Evolutionary conservation across 768 basidiomycete genomes (phyloP).

Genomic region (Suillus subaureus): DNA sequence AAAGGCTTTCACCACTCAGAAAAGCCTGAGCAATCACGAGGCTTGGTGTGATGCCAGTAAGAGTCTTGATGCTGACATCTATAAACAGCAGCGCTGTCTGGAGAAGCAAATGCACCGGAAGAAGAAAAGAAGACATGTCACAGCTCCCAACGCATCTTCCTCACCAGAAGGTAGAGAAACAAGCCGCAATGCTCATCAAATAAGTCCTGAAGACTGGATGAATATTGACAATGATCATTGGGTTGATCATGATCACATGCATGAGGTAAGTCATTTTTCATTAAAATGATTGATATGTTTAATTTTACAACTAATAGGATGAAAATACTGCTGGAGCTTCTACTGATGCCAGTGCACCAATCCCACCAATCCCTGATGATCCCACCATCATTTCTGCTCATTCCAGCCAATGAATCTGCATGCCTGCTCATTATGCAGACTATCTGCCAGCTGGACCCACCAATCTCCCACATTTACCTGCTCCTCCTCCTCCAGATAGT

Average conservation of each 20-base stretch:
- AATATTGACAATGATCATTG: neutral
- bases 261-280: neutral
- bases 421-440: constrained; percentile 2
- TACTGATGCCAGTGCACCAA: too few species aligned
- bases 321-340: neutral
- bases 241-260: neutral
- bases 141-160: neutral
- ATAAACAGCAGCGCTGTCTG: neutral
- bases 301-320: neutral
- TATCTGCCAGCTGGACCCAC: constrained; percentile 7
- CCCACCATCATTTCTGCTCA: neutral
- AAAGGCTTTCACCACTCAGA: constrained; percentile 3
- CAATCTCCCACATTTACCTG: neutral
- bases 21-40: neutral
- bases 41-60: neutral
- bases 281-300: neutral
- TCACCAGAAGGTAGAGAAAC: neutral
- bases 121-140: neutral
- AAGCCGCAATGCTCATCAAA: neutral
- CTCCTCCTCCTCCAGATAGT: neutral
- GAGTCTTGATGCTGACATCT: neutral
- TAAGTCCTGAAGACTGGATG: too few species aligned
- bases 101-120: neutral
- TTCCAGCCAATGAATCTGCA: neutral
- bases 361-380: neutral